Evolutionary conservation across 305 asterid species (phyloP), one percentile per base, ranked within the genome.

Genomic region (Fraxinus platypoda): DNA sequence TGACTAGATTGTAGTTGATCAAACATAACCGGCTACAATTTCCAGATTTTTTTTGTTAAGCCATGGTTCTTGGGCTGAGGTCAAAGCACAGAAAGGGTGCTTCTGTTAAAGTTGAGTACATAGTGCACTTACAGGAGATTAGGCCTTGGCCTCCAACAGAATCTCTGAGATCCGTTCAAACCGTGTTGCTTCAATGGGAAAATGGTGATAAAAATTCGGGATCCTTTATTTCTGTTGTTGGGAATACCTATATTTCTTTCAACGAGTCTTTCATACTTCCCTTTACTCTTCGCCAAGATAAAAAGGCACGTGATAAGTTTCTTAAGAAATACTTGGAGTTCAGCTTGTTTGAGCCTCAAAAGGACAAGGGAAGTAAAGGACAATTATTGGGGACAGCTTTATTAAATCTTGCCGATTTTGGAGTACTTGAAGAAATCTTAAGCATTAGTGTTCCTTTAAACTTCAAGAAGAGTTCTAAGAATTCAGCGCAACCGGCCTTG

Each of bases 91-190:
- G 91, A 84, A 93, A 88, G 88, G 90, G 94, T 11, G 82, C 89
- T 62, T 78, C 88, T 37, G 80, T 91, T 28, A 87, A 86, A 84
- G 85, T 91, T 6, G 95, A 91, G 31, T 94, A 90, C 84, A 79
- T 87, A 1, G 81, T 95, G 77, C 95, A 87, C 23, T 80, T 95
- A 49, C 86, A 88, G 37, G 94, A 93, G 83, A 90, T 95, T 46
- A 93, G 88, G 82, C 98, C 98, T 4, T 95, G 99, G 99, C 98
- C 98, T 59, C 97, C 99, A 66, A 93, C 96, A 2, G 91, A 91
- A 74, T 83, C 98, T 77, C 72, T 94, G 62, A 86, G 72, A 85
- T 89, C 96, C 31, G 88, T 93, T 75, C 96, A 91, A 71, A 92
- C 97, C 0, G 93, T 94, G 26, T 78, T 93, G 87, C 94, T 95